These are phyloP conservation scores for Paecilomyces sp. DNA, from an alignment of 2,329 filamentous ascomycete genomes.

Conservation along the genomic window DNA sequence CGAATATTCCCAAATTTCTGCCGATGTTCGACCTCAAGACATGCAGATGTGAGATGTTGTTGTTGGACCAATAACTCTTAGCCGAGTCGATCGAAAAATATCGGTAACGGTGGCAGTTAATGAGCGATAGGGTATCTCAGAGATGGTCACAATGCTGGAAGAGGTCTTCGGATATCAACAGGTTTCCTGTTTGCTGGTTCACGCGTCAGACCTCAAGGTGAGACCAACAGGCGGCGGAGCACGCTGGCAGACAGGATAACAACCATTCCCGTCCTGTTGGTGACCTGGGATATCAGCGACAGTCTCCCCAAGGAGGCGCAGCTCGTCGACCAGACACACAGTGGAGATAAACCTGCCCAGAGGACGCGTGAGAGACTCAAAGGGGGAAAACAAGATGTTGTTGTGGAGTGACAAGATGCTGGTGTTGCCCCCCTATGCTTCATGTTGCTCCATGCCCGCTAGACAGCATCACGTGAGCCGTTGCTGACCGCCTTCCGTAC, in stretches of 20 bases:
- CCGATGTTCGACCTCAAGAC: not conserved
- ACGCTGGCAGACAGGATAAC: conserved; percentile 20
- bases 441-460: not conserved
- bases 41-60: not conserved
- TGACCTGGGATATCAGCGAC: conserved; percentile 2
- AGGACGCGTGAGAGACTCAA: not conserved
- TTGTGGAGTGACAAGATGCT: conserved; percentile 2
- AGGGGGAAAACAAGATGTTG: not conserved
- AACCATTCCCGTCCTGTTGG: conserved; percentile 17
- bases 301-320: not conserved
- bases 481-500: conserved; percentile 2
- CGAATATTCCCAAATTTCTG: not conserved
- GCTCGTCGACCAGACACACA: not conserved
- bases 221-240: conserved; percentile 29
- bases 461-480: not conserved
- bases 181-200: not conserved
- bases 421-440: conserved; percentile 1
- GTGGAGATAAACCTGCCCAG: not conserved
- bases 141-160: not conserved
- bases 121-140: not conserved
- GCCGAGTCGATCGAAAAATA: not conserved
- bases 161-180: conserved; percentile 1
- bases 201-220: conserved; percentile 20
- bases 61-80: not conserved
- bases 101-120: not conserved